Conservation (phyloP, 768 basidiomycete genomes). For the Albatrellus ellisii region DNA sequence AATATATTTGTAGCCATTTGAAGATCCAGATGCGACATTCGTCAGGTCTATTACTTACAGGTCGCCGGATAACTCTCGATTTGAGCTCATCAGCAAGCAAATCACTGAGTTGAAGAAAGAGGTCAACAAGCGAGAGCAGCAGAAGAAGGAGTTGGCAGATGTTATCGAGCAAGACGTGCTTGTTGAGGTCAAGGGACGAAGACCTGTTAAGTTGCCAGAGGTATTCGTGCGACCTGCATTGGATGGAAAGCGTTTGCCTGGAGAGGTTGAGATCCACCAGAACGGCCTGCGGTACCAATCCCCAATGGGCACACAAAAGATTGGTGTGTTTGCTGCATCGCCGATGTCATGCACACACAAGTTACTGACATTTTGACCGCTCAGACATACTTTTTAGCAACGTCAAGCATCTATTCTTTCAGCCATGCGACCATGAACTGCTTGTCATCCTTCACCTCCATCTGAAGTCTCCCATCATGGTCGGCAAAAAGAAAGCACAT, state of each 20-base stretch:
- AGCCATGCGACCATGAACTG: slow-evolving; percentile 93
- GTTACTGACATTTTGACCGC: slow-evolving; percentile 59
- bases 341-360: slow-evolving; percentile 77
- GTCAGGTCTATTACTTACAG: slow-evolving; percentile 93
- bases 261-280: slow-evolving; percentile 97
- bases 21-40: slow-evolving; percentile 93
- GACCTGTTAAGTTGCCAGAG: slow-evolving; percentile 79
- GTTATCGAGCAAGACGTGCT: slow-evolving; percentile 91
- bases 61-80: slow-evolving; percentile 78
- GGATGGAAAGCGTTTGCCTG: slow-evolving; percentile 89
- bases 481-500: slow-evolving; percentile 96
- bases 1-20: slow-evolving; percentile 56
- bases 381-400: slow-evolving; percentile 91
- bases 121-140: slow-evolving; percentile 92
- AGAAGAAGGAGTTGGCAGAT: slow-evolving; percentile 97
- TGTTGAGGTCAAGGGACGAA: slow-evolving; percentile 77
- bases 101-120: slow-evolving; percentile 95
- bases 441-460: slow-evolving; percentile 91
- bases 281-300: slow-evolving; percentile 93
- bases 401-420: slow-evolving; percentile 98
- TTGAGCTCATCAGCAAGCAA: slow-evolving; percentile 78
- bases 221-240: slow-evolving; percentile 89
- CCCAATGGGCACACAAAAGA: slow-evolving; percentile 76
- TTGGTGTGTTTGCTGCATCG: slow-evolving; percentile 49
- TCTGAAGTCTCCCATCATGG: slow-evolving; percentile 91